These are phyloP conservation scores for Isoetes taiwanensis DNA, from an alignment of 75 land plant genomes.

Conservation along the genomic window DNA sequence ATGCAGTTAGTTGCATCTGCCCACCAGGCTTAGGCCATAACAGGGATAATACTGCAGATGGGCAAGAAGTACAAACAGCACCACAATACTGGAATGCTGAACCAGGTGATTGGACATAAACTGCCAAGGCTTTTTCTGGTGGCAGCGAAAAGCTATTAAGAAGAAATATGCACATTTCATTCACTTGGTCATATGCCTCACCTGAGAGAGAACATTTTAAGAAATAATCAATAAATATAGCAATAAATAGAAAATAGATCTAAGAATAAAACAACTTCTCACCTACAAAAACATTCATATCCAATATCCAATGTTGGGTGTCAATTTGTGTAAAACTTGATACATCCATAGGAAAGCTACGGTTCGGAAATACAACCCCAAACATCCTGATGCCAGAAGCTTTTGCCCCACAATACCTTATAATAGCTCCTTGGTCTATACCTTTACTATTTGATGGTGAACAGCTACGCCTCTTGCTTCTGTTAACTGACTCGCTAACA, in stretches of 20 bases:
- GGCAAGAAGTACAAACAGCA: slow-evolving; percentile 59
- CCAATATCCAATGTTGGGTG: slow-evolving; percentile 71
- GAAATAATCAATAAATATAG: neutral
- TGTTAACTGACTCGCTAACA: too few species aligned
- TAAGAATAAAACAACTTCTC: too few species aligned
- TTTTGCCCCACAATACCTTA: too few species aligned
- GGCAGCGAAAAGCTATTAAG: slow-evolving; percentile 63
- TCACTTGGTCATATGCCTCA: slow-evolving; percentile 55
- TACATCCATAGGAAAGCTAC: slow-evolving; percentile 77
- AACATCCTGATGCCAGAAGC: too few species aligned
- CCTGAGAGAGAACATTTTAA: slow-evolving; percentile 22
- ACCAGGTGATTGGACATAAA: slow-evolving; percentile 77
- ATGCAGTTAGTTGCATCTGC: slow-evolving; percentile 28
- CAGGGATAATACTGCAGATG: slow-evolving; percentile 87
- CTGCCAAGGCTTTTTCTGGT: slow-evolving; percentile 82
- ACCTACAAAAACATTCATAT: slow-evolving; percentile 68
- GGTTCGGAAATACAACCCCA: slow-evolving; percentile 81
- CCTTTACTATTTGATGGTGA: too few species aligned
- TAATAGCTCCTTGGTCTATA: too few species aligned
- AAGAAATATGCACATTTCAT: slow-evolving; percentile 75
- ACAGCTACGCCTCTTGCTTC: too few species aligned
- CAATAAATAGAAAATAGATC: neutral
- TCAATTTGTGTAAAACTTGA: slow-evolving; percentile 79
- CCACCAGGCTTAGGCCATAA: slow-evolving; percentile 72
- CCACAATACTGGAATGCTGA: slow-evolving; percentile 65